These are phyloP conservation scores for Leersia perrieri DNA, from an alignment of 176 grass and related monocot genomes.

Conservation along the genomic window DNA sequence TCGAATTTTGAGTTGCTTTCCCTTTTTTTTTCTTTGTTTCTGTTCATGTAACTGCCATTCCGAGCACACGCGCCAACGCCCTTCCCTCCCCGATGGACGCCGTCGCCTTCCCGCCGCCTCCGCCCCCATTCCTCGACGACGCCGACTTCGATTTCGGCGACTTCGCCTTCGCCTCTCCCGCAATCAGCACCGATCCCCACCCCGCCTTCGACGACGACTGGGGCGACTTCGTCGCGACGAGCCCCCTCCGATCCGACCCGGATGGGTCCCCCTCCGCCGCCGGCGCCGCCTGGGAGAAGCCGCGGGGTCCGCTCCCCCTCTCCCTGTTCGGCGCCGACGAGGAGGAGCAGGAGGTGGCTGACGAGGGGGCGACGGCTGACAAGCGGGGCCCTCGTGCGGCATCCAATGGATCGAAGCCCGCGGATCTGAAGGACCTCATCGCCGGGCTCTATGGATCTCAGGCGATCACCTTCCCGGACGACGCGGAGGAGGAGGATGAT, in stretches of 20 bases:
- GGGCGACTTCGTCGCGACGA: slow-evolving; percentile 50
- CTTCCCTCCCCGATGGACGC: slow-evolving; percentile 35
- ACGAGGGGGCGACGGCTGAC: slow-evolving; percentile 12
- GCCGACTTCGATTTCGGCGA: slow-evolving; percentile 53
- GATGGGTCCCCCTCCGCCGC: background rate
- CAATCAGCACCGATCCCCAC: background rate
- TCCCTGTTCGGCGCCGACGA: slow-evolving; percentile 52
- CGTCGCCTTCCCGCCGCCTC: slow-evolving; percentile 53
- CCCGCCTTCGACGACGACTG: slow-evolving; percentile 57
- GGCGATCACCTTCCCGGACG: background rate
- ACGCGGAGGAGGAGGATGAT: background rate
- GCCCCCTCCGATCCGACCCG: slow-evolving; percentile 31
- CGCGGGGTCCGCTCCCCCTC: slow-evolving; percentile 42
- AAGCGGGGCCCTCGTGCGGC: background rate
- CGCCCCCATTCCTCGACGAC: slow-evolving; percentile 44
- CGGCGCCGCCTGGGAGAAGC: slow-evolving; percentile 43
- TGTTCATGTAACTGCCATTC: too few species aligned
- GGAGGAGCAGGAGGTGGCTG: background rate
- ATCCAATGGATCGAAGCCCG: background rate
- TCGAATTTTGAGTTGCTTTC: too few species aligned
- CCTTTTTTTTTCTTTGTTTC: too few species aligned
- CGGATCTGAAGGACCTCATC: slow-evolving; percentile 56
- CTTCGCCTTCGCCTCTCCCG: slow-evolving; percentile 36
- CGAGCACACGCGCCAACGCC: too few species aligned
- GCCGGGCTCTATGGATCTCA: slow-evolving; percentile 48